Evolutionary conservation across 176 grass and related monocot species (phyloP), one percentile per base, ranked within the genome.

Genomic region (Urochloa ruziziensis): DNA sequence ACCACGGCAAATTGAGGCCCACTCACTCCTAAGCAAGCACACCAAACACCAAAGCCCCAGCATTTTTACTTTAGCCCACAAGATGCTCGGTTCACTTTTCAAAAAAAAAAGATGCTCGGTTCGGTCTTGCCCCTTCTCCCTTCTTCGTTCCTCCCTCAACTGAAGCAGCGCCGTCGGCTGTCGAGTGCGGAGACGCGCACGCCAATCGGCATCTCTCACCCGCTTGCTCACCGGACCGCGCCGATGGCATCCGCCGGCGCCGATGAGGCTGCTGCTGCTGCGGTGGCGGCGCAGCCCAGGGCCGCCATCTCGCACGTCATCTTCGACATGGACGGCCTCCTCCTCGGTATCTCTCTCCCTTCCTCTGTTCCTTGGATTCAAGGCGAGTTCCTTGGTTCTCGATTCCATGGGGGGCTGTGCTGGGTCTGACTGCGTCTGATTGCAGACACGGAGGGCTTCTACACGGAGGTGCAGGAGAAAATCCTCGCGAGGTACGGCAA

Each of bases 281-380:
- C 3, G 25, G 25, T 29, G 52, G 39, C 74, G 24, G 23, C 10
- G 17, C 33, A 25, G 14, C 54, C 60, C 27, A 83, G 17, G 43
- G 71, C 88, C 67, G 2, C 77, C 30, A 64, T 98, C 59, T 84
- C 95, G 36, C 92, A 95, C 83, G 92, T 98, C 72, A 95, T 95
- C 84, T 98, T 95, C 65, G 95, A 98, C 87, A 95, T 95, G 92
- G 95, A 95, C 39, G 95, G 95, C 32, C 92, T 95, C 60, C 92
- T 95, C 27, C 86, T 98, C 2, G 95, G 95, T 94, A 51, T 61
- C 32, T 61, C 16, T n/a, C n/a, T 68, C 5, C 46, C 40, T 52
- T 52, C 18, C 21, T 13, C 47, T 14, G 23, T 14, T 83, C 67
- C 25, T 59, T 80, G 64, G 16, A 6, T 25, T 42, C 36, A 5